Evolutionary conservation across 768 basidiomycete genomes (phyloP).

Genomic region (Hortiboletus flavorubellus): DNA sequence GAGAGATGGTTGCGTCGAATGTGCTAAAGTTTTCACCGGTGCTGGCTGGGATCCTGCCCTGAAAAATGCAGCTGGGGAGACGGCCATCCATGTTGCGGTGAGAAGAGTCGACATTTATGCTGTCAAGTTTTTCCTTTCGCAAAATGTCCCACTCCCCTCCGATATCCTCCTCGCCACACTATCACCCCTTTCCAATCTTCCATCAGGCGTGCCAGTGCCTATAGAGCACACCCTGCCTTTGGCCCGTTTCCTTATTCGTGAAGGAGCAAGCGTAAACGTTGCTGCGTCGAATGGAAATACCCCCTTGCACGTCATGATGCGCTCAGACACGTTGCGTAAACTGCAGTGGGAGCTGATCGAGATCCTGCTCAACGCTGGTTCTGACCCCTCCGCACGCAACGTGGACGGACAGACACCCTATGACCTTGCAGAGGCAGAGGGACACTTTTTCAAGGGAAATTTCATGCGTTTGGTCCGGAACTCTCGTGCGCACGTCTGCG

Average conservation of each 20-base stretch:
- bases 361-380: background rate
- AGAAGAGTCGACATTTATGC: background rate
- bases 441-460: background rate
- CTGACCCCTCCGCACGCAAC: background rate
- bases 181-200: no score
- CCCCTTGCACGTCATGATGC: background rate
- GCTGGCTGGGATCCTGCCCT: background rate
- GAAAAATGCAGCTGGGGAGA: background rate
- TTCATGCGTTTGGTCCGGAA: slow-evolving; percentile 2
- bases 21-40: background rate
- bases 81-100: background rate
- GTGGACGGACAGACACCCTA: background rate
- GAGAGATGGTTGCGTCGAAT: background rate
- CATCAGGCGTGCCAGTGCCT: no score
- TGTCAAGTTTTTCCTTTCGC: background rate
- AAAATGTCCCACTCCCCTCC: background rate
- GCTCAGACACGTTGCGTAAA: no score
- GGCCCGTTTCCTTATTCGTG: background rate
- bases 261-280: background rate
- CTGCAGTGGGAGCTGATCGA: background rate
- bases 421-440: background rate
- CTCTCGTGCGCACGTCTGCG: background rate
- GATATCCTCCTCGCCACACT: background rate
- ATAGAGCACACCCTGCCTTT: background rate
- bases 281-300: background rate